These are phyloP conservation scores for Phialophora chinensis DNA, from an alignment of 2,329 filamentous ascomycete genomes.

Conservation along the genomic window DNA sequence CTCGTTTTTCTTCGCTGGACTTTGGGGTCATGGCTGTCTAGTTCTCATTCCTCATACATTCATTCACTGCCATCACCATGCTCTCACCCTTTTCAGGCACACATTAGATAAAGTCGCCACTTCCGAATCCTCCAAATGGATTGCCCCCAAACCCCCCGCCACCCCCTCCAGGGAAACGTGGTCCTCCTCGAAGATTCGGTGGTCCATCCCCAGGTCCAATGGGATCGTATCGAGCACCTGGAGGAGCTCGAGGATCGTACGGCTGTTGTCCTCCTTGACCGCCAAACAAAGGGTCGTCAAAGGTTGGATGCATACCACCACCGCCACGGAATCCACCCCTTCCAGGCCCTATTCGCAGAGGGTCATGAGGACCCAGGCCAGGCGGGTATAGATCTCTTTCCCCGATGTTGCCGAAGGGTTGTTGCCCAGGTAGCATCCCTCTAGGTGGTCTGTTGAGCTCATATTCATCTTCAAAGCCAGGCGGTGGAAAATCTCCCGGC, in stretches of 20 bases:
- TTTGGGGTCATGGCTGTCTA: neutral
- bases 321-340: conserved; percentile 63
- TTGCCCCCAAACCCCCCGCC: conserved; percentile 51
- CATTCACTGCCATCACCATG: neutral
- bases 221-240: conserved; percentile 91
- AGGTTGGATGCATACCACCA: conserved; percentile 93
- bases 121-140: conserved; percentile 66
- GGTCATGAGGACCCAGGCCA: conserved; percentile 83
- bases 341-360: conserved; percentile 70
- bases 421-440: conserved; percentile 48
- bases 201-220: conserved; percentile 71
- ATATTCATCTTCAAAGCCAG: conserved; percentile 91
- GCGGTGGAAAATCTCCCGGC: conserved; percentile 77
- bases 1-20: neutral
- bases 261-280: conserved; percentile 60
- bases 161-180: conserved; percentile 55
- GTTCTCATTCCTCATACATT: conserved; percentile 5
- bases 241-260: conserved; percentile 76
- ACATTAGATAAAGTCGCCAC: conserved; percentile 60
- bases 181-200: conserved; percentile 54
- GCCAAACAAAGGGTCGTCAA: conserved; percentile 85
- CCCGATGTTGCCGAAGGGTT: conserved; percentile 66
- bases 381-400: conserved; percentile 87
- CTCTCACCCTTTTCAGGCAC: neutral
- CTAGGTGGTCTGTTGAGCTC: conserved; percentile 75